Evolutionary conservation across 345 rosid genomes (phyloP).

Genomic region (Turnera subulata): DNA sequence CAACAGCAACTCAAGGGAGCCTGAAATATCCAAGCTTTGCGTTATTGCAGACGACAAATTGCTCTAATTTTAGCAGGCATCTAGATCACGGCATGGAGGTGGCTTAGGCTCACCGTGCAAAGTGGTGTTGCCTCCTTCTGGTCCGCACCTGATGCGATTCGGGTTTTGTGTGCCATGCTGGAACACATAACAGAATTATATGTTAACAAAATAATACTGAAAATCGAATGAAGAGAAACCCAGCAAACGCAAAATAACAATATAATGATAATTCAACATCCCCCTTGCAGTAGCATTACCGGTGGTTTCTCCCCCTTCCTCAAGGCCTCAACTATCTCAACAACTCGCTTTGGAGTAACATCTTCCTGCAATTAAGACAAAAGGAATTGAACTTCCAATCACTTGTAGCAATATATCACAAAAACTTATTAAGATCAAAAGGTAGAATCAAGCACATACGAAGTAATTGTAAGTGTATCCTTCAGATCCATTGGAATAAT

Average conservation of each 20-base stretch:
- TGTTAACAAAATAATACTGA: background rate
- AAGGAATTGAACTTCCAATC: constrained; percentile 8
- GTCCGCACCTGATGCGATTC: constrained; percentile 74
- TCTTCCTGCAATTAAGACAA: constrained; percentile 71
- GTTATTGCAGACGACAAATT: constrained; percentile 18
- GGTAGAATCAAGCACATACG: constrained; percentile 38
- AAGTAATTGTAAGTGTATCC: constrained; percentile 93
- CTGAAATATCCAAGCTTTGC: constrained; percentile 18
- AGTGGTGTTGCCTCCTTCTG: constrained; percentile 94
- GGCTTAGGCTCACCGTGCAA: constrained; percentile 77
- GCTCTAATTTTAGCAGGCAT: constrained; percentile 58
- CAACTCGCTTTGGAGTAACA: constrained; percentile 76
- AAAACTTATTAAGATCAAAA: constrained; percentile 7
- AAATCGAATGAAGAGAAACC: background rate
- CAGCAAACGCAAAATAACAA: background rate
- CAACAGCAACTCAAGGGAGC: constrained; percentile 20
- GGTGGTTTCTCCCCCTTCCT: constrained; percentile 88
- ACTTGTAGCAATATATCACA: background rate
- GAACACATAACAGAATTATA: constrained; percentile 4
- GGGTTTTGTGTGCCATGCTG: constrained; percentile 97
- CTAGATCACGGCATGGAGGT: constrained; percentile 88
- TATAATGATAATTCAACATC: background rate
- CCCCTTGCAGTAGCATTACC: constrained; percentile 40
- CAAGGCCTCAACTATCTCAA: constrained; percentile 83
- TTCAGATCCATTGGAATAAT: constrained; percentile 90